These are phyloP conservation scores for Salinomyces thailandicus DNA, from an alignment of 2,329 filamentous ascomycete genomes.

Conservation along the genomic window DNA sequence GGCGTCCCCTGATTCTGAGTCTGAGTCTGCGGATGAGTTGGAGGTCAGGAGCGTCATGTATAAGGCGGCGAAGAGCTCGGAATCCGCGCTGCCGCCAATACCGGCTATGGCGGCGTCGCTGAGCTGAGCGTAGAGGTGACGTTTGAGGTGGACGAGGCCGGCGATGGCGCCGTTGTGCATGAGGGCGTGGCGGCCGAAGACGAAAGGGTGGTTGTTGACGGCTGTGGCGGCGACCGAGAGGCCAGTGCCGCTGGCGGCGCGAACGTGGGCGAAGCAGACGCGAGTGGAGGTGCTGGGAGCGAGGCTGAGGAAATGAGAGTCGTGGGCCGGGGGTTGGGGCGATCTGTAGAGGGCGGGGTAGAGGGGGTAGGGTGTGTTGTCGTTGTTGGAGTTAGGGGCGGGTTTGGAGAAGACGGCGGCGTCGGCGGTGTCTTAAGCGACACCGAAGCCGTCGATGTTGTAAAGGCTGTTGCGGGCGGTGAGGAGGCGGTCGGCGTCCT, in stretches of 20 bases:
- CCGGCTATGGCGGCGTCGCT: constrained; percentile 39
- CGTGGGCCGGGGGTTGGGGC: constrained; percentile 41
- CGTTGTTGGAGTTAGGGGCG: constrained; percentile 16
- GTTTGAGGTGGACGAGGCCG: constrained; percentile 37
- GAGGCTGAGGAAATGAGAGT: constrained; percentile 44
- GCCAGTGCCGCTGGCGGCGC: constrained; percentile 39
- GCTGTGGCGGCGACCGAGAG: no score
- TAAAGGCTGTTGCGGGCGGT: constrained; percentile 42
- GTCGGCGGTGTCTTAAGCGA: constrained; percentile 44
- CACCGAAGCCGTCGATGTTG: constrained; percentile 47
- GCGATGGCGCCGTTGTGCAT: constrained; percentile 48
- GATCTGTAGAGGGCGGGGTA: constrained; percentile 38
- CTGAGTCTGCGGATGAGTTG: constrained; percentile 8
- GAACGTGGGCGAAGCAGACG: constrained; percentile 44
- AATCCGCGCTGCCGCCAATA: constrained; percentile 43
- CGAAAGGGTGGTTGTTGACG: constrained; percentile 46
- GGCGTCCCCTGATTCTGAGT: background rate
- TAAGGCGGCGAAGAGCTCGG: constrained; percentile 41
- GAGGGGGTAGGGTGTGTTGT: constrained; percentile 20
- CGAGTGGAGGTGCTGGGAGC: constrained; percentile 42
- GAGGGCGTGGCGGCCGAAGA: constrained; percentile 44
- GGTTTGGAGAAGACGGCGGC: constrained; percentile 31
- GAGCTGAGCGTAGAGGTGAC: constrained; percentile 36
- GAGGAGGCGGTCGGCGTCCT: constrained; percentile 35
- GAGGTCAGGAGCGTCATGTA: constrained; percentile 38